Percentiles rank a stretch among this genome's conserved stretches.
Conservation (phyloP, 306 rosid species). For the Macrotyloma uniflorum region DNA sequence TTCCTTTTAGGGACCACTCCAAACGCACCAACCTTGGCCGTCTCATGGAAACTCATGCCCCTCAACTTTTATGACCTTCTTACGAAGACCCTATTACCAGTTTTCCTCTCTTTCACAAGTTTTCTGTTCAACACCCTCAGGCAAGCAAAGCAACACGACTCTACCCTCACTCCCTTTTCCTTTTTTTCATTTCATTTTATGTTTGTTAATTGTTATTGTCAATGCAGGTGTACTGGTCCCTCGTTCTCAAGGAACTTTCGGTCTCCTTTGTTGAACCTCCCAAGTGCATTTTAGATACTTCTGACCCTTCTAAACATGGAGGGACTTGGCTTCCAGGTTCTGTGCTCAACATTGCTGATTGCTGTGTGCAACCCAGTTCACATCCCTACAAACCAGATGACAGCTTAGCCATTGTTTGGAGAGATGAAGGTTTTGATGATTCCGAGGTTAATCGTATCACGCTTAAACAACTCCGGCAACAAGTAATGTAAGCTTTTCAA, state of each 20-base stretch:
- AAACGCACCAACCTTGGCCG: constrained; percentile 67
- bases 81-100: constrained; percentile 80
- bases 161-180: neutral
- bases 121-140: constrained; percentile 67
- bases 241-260: constrained; percentile 71
- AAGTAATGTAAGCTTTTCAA: constrained; percentile 68
- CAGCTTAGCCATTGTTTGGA: constrained; percentile 75
- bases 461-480: constrained; percentile 72
- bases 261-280: constrained; percentile 65
- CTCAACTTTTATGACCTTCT: constrained; percentile 64
- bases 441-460: constrained; percentile 60
- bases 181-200: neutral
- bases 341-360: constrained; percentile 77
- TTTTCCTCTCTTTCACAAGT: constrained; percentile 64
- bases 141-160: constrained; percentile 32
- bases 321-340: constrained; percentile 84
- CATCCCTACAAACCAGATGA: constrained; percentile 62
- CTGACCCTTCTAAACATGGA: constrained; percentile 54
- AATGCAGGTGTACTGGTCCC: constrained; percentile 77
- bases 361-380: constrained; percentile 65
- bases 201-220: neutral
- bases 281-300: constrained; percentile 60
- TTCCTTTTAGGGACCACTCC: constrained; percentile 50
- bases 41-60: constrained; percentile 65
- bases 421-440: constrained; percentile 71